These are phyloP conservation scores for Candida albicans DNA, from an alignment of 1,139 yeast genomes.

Conservation along the genomic window DNA sequence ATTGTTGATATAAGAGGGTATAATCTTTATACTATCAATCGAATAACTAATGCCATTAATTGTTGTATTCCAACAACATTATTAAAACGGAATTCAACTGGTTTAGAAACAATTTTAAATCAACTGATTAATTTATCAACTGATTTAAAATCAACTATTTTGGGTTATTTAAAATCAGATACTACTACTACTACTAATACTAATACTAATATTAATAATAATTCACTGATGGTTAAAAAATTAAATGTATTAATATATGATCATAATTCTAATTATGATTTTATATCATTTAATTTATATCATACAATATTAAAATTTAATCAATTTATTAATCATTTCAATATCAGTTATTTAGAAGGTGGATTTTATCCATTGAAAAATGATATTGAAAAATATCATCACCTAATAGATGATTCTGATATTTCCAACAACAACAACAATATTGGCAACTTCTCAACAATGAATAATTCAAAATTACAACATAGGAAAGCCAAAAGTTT, in stretches of 20 bases:
- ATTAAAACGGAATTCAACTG: constrained; percentile 36
- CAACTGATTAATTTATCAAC: constrained; percentile 25
- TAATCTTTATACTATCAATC: constrained; percentile 31
- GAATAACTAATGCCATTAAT: constrained; percentile 32
- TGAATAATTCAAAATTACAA: constrained; percentile 2
- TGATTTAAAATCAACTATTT: constrained; percentile 5
- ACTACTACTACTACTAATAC: constrained; percentile 2
- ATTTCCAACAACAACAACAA: background rate
- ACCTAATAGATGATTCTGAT: background rate
- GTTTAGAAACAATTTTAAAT: constrained; percentile 30
- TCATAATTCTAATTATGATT: constrained; percentile 23
- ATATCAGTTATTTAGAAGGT: constrained; percentile 33
- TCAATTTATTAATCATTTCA: constrained; percentile 25
- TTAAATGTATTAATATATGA: constrained; percentile 55
- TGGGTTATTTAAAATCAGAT: constrained; percentile 12
- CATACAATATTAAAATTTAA: constrained; percentile 46
- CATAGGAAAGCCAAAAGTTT: constrained; percentile 14
- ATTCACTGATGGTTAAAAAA: constrained; percentile 8
- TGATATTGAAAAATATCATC: background rate
- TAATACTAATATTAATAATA: constrained; percentile 8
- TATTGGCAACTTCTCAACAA: background rate
- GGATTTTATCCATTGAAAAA: constrained; percentile 29
- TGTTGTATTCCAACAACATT: constrained; percentile 45
- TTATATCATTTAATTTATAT: constrained; percentile 37
- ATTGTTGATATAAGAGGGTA: constrained; percentile 42